These are phyloP conservation scores for Colletotrichum sojae DNA, from an alignment of 2,329 filamentous ascomycete genomes.

Conservation along the genomic window DNA sequence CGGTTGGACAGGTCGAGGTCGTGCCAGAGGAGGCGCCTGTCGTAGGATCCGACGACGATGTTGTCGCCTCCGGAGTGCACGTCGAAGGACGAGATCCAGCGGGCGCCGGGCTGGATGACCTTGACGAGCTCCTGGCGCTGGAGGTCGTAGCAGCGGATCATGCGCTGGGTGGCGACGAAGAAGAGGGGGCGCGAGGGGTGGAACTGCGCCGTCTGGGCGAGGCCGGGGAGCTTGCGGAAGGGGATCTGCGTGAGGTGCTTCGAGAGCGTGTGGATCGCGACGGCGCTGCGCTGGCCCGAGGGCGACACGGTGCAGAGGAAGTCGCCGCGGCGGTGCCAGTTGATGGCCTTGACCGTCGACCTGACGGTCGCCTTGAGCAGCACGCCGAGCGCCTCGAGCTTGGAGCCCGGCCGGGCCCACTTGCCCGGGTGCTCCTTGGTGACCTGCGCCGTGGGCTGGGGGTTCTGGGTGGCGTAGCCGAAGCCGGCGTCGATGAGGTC, in stretches of 20 bases:
- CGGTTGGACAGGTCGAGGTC: conserved; percentile 91
- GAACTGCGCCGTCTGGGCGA: conserved; percentile 91
- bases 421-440: conserved; percentile 83
- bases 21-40: conserved; percentile 95
- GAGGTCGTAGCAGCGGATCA: conserved; percentile 94
- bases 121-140: conserved; percentile 93
- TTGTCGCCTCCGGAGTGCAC: conserved; percentile 96
- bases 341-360: conserved; percentile 86
- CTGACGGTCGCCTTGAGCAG: conserved; percentile 85
- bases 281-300: conserved; percentile 80
- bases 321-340: conserved; percentile 94
- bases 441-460: conserved; percentile 66
- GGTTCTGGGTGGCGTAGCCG: conserved; percentile 84
- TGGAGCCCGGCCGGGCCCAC: conserved; percentile 84
- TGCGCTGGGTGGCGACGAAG: conserved; percentile 95
- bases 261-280: conserved; percentile 94
- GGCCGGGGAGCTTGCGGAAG: conserved; percentile 82
- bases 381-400: conserved; percentile 83
- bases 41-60: conserved; percentile 93
- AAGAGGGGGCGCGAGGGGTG: conserved; percentile 94
- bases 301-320: conserved; percentile 95
- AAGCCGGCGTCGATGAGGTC: conserved; percentile 90
- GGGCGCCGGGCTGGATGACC: conserved; percentile 91
- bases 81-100: conserved; percentile 94
- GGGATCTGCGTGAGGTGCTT: conserved; percentile 96